A percentile compares a stretch with the other conserved stretches of the same genome.
Evolutionary conservation across 495 filamentous ascomycete species (phyloP).

Genomic region (Penicillium cosmopolitanum): DNA sequence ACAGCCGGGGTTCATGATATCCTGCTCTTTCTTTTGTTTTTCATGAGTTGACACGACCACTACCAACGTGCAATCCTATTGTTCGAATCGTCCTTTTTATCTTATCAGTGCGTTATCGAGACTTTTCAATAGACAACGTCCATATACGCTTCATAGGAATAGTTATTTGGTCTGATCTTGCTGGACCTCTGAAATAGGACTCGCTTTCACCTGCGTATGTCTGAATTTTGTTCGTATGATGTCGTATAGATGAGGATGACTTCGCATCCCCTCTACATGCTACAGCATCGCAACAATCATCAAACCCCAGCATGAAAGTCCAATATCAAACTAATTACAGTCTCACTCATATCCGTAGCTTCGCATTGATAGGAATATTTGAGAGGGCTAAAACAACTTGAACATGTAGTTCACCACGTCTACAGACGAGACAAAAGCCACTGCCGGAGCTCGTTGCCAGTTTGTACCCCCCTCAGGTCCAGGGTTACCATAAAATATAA

Average conservation of each 20-base stretch:
- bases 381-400: background rate
- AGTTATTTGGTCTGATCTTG: background rate
- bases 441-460: constrained; percentile 28
- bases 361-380: background rate
- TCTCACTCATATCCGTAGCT: background rate
- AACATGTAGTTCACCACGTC: background rate
- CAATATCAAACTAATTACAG: background rate
- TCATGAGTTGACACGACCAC: constrained; percentile 38
- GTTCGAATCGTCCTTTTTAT: constrained; percentile 15
- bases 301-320: background rate
- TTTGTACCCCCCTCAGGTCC: constrained; percentile 29
- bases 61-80: constrained; percentile 18
- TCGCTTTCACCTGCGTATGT: no score
- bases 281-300: background rate
- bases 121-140: background rate
- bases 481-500: constrained; percentile 31
- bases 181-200: background rate
- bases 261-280: no score
- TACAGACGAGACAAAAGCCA: constrained; percentile 41
- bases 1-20: constrained; percentile 25
- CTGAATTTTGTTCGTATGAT: no score
- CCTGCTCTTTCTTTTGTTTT: constrained; percentile 18
- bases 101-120: constrained; percentile 1
- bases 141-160: background rate
- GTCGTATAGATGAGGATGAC: no score